These are phyloP conservation scores for Tricholoma matsutake DNA, from an alignment of 768 basidiomycete genomes.

Conservation along the genomic window DNA sequence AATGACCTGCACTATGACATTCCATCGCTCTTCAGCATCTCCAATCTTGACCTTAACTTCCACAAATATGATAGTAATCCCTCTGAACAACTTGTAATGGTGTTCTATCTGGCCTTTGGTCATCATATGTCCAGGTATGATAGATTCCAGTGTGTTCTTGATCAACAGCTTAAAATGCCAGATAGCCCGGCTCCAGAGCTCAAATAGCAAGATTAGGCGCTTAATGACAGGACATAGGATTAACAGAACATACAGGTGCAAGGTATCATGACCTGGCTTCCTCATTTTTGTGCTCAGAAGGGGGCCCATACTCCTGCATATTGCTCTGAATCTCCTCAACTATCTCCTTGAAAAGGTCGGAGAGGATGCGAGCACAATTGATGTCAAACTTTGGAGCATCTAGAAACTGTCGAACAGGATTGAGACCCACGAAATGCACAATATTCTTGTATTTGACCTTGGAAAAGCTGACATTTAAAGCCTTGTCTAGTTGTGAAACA, in stretches of 20 bases:
- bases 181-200: conserved; percentile 21
- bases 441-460: background rate
- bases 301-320: background rate
- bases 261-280: background rate
- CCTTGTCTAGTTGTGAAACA: too few relatives aligned
- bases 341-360: background rate
- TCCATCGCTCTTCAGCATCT: conserved; percentile 9
- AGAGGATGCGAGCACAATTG: background rate
- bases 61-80: conserved; percentile 8
- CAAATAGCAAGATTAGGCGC: background rate
- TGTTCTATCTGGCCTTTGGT: conserved; percentile 14
- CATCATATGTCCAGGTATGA: conserved; percentile 9
- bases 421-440: background rate
- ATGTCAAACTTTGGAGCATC: background rate
- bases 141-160: conserved; percentile 16
- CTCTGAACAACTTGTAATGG: conserved; percentile 7
- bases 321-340: background rate
- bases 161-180: conserved; percentile 11
- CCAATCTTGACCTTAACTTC: conserved; percentile 11
- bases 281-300: background rate
- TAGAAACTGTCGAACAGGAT: background rate
- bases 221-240: too few relatives aligned
- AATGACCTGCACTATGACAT: conserved; percentile 15
- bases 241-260: background rate
- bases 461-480: background rate